These are phyloP conservation scores for Globisporangium parvum DNA, from an alignment of 352 stramenopile genomes.

Conservation along the genomic window DNA sequence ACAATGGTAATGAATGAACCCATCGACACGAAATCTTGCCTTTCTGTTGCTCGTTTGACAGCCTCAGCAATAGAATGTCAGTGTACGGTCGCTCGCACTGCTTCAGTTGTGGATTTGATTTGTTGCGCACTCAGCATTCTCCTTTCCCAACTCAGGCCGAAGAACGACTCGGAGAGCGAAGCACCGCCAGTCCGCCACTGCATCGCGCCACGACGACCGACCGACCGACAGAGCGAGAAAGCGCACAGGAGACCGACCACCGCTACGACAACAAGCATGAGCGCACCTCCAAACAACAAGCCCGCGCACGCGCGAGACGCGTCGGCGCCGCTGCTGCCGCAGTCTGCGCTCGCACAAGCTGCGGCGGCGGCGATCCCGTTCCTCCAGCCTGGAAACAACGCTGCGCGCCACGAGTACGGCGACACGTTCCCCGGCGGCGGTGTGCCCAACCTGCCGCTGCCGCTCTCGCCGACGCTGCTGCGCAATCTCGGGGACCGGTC, in stretches of 20 bases:
- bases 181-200: background rate
- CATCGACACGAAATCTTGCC: too few species aligned
- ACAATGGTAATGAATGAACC: too few species aligned
- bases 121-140: too few species aligned
- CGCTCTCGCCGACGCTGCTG: slow-evolving; percentile 72
- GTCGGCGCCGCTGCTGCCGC: slow-evolving; percentile 44
- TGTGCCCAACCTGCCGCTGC: slow-evolving; percentile 40
- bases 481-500: slow-evolving; percentile 94
- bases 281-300: slow-evolving; percentile 2
- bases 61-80: too few species aligned
- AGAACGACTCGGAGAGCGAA: background rate
- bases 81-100: too few species aligned
- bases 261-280: slow-evolving; percentile 1
- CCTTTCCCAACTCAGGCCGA: background rate
- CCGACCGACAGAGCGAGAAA: background rate
- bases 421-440: slow-evolving; percentile 6
- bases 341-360: slow-evolving; percentile 48
- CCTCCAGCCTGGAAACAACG: slow-evolving; percentile 17
- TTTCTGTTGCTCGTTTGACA: too few species aligned
- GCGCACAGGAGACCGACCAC: background rate
- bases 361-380: slow-evolving; percentile 44
- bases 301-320: slow-evolving; percentile 7
- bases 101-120: too few species aligned
- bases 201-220: background rate
- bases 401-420: background rate